Percentiles rank a stretch among this genome's conserved stretches.
Conservation (phyloP, 768 basidiomycete genomes). For the Russula earlei region DNA sequence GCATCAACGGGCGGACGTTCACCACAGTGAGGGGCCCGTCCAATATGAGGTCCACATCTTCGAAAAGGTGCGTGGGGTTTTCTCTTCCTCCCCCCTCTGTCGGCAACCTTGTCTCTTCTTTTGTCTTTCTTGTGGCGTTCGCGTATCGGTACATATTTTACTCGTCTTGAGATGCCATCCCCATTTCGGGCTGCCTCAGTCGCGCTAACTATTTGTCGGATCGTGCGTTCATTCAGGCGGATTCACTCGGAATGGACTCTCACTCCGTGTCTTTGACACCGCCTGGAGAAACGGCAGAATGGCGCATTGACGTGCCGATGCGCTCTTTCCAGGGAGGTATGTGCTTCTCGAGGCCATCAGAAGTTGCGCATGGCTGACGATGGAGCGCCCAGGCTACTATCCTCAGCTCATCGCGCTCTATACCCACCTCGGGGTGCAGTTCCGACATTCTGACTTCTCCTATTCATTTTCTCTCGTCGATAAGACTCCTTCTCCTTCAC, state of each 20-base stretch:
- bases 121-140: not conserved
- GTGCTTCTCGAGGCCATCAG: slow-evolving; percentile 14
- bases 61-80: slow-evolving; percentile 47
- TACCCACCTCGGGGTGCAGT: slow-evolving; percentile 46
- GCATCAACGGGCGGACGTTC: slow-evolving; percentile 18
- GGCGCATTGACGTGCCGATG: slow-evolving; percentile 74
- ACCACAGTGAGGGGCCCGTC: slow-evolving; percentile 26
- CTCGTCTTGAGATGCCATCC: not conserved
- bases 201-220: not conserved
- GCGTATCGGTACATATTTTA: not conserved
- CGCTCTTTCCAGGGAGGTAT: slow-evolving; percentile 70
- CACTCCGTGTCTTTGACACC: slow-evolving; percentile 42
- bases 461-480: slow-evolving; percentile 61
- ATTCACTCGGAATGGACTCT: slow-evolving; percentile 59
- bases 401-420: slow-evolving; percentile 61
- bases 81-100: not conserved
- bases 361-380: not conserved
- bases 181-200: not conserved
- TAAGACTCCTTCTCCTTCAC: slow-evolving; percentile 22
- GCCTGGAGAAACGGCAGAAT: slow-evolving; percentile 31
- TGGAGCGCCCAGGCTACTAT: slow-evolving; percentile 52
- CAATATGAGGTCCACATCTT: slow-evolving; percentile 62
- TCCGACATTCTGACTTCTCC: slow-evolving; percentile 49
- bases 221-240: slow-evolving; percentile 31
- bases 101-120: not conserved